A percentile compares a stretch with the other conserved stretches of the same genome.
Conservation (phyloP, 2,329 filamentous ascomycete genomes). For the Fusarium sp. region DNA sequence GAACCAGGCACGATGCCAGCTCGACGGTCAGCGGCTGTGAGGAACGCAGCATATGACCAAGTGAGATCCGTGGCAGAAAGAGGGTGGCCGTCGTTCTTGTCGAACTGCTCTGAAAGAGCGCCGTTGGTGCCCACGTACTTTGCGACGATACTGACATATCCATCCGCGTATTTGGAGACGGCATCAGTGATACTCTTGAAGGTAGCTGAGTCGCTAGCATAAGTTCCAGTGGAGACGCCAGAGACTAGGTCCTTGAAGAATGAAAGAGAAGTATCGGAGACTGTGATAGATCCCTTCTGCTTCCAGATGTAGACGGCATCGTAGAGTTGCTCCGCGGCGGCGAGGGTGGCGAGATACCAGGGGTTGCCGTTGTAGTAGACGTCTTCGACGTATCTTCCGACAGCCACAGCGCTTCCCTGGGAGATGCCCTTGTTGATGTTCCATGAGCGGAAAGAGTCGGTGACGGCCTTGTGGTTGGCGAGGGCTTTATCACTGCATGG, state of each 20-base stretch:
- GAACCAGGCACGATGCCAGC: conserved; percentile 68
- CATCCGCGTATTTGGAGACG: conserved; percentile 71
- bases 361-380: conserved; percentile 84
- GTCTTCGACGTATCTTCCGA: conserved; percentile 81
- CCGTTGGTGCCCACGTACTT: conserved; percentile 75
- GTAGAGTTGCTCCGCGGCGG: conserved; percentile 85
- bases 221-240: conserved; percentile 73
- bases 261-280: conserved; percentile 74
- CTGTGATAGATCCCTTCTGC: conserved; percentile 71
- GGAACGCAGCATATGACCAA: conserved; percentile 81
- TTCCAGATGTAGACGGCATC: conserved; percentile 82
- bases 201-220: conserved; percentile 61
- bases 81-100: conserved; percentile 66
- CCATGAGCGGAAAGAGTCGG: conserved; percentile 84
- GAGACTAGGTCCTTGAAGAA: conserved; percentile 81
- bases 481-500: conserved; percentile 80
- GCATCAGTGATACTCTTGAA: conserved; percentile 72
- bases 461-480: conserved; percentile 82
- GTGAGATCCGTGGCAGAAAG: conserved; percentile 78
- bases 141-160: conserved; percentile 73
- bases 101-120: conserved; percentile 78
- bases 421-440: conserved; percentile 76
- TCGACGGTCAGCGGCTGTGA: conserved; percentile 73
- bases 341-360: conserved; percentile 84
- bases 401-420: conserved; percentile 70